phyloP scores from a whole-genome alignment of 176 grass and related monocot genomes.

The Oryza australiensis region DNA sequence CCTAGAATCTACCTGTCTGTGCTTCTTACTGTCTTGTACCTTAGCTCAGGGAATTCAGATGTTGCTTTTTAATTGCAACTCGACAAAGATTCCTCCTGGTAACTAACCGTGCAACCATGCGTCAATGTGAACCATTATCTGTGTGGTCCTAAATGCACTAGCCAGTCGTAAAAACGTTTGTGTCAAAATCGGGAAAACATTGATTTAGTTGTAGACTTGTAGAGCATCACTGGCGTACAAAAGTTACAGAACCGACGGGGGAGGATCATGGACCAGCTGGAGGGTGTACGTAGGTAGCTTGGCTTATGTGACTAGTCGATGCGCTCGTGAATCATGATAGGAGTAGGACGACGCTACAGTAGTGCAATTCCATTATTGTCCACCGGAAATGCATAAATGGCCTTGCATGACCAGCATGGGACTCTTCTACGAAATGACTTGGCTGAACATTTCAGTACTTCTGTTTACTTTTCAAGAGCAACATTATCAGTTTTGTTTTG shows the following conservation, averaged over 20 bases:
- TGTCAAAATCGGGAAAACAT: not conserved
- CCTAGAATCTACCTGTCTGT: constrained; percentile 2
- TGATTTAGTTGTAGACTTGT: not conserved
- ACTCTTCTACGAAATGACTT: not conserved
- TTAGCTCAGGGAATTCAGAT: not conserved
- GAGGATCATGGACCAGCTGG: constrained; percentile 19
- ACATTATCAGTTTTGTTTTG: not conserved
- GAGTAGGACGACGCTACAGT: not conserved
- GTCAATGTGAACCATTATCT: not conserved
- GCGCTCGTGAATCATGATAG: constrained; percentile 37
- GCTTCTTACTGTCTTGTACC: constrained; percentile 21
- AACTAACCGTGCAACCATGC: not conserved
- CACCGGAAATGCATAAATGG: not conserved
- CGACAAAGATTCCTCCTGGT: not conserved
- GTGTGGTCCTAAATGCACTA: not conserved
- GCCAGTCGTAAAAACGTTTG: not conserved
- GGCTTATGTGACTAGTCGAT: constrained; percentile 15
- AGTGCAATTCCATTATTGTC: not conserved
- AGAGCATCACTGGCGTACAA: constrained; percentile 2
- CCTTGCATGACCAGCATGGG: not conserved
- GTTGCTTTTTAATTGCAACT: constrained; percentile 16
- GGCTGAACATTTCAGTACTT: not conserved
- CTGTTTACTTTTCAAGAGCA: not conserved
- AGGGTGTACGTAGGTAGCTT: not conserved
- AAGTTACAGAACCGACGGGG: not conserved